phyloP scores from a whole-genome alignment of 2,329 filamentous ascomycete genomes.

The Calonectria hongkongensis region DNA sequence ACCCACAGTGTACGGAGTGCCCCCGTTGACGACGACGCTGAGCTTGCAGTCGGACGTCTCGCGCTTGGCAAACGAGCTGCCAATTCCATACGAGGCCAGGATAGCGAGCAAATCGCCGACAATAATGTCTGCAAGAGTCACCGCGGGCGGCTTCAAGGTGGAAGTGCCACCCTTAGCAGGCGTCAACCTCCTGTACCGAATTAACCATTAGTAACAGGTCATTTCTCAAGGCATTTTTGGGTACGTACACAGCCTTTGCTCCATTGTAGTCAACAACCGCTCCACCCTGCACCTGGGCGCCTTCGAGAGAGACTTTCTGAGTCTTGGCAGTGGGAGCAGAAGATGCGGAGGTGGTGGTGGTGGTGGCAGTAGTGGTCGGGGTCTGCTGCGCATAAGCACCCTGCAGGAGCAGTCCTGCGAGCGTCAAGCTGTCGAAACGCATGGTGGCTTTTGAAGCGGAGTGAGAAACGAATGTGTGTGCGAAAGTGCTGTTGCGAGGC shows the following conservation, averaged over 20 bases:
- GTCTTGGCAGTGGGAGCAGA: too few species aligned
- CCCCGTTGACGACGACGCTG: background rate
- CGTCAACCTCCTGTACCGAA: background rate
- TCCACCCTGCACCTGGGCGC: background rate
- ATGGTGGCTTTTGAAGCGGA: background rate
- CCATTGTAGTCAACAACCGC: background rate
- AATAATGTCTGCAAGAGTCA: background rate
- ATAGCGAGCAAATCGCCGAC: background rate
- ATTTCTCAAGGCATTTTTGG: too few species aligned
- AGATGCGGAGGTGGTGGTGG: background rate
- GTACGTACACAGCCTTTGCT: background rate
- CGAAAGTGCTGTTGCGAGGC: background rate
- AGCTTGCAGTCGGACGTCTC: background rate
- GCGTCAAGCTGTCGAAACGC: background rate
- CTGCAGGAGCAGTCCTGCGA: slow-evolving; percentile 13
- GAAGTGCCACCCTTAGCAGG: background rate
- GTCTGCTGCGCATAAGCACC: slow-evolving; percentile 7
- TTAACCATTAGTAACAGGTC: background rate
- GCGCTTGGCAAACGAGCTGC: background rate
- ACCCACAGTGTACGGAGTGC: background rate
- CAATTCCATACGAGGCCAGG: background rate
- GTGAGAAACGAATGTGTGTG: background rate
- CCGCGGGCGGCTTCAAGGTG: background rate
- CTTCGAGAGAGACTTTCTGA: background rate
- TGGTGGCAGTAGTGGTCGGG: background rate